These are phyloP conservation scores for Camptophora hylomeconis DNA, from an alignment of 2,329 filamentous ascomycete genomes.

Conservation along the genomic window DNA sequence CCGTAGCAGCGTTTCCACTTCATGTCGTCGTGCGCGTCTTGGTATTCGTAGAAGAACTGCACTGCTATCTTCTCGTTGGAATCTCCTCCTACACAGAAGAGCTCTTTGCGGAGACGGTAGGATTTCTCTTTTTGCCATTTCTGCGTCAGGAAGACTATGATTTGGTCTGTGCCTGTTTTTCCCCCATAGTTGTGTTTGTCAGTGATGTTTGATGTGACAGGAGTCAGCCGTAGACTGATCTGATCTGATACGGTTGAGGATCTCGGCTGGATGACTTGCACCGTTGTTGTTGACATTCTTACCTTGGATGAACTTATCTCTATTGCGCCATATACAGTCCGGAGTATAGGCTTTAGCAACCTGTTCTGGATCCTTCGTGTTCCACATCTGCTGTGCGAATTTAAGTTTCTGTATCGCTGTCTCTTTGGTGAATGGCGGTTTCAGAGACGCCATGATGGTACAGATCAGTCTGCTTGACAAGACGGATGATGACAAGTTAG, in stretches of 20 bases:
- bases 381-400: slow-evolving; percentile 72
- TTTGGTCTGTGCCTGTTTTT: slow-evolving; percentile 44
- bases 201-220: no score
- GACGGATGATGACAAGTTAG: no score
- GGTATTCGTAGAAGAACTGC: slow-evolving; percentile 83
- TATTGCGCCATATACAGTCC: slow-evolving; percentile 70
- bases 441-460: slow-evolving; percentile 27
- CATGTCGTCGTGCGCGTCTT: slow-evolving; percentile 47
- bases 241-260: no score
- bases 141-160: slow-evolving; percentile 52
- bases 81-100: slow-evolving; percentile 40
- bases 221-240: no score
- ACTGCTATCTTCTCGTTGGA: slow-evolving; percentile 52
- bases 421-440: slow-evolving; percentile 62
- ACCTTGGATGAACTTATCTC: slow-evolving; percentile 55
- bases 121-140: slow-evolving; percentile 64
- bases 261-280: no score
- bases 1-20: slow-evolving; percentile 83
- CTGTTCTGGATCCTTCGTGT: slow-evolving; percentile 51
- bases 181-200: no score
- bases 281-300: no score
- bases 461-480: no score
- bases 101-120: slow-evolving; percentile 67
- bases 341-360: slow-evolving; percentile 63
- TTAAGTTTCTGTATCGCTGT: slow-evolving; percentile 67